Evolutionary conservation across 1,284 basidiomycete genomes (phyloP).

Genomic region (Rhizopogon hawkerae): DNA sequence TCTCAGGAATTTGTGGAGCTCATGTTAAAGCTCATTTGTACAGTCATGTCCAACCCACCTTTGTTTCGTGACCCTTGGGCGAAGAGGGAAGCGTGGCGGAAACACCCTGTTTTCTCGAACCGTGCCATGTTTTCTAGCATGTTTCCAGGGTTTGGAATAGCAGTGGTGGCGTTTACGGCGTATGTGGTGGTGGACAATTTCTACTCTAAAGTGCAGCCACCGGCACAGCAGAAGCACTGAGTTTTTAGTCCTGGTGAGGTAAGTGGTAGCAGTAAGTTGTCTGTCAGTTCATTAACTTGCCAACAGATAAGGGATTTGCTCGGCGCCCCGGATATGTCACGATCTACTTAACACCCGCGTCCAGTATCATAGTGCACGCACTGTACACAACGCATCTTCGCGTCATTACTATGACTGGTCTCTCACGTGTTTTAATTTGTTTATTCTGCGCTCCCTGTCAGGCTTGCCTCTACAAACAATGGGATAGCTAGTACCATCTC

Average conservation of each 20-base stretch:
- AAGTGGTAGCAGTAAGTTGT: neutral
- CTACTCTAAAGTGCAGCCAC: slow-evolving; percentile 30
- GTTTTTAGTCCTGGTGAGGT: neutral
- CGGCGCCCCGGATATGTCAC: neutral
- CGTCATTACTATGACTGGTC: neutral
- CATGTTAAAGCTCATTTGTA: neutral
- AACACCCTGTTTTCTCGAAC: slow-evolving; percentile 78
- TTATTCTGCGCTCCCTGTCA: neutral
- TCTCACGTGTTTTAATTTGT: neutral
- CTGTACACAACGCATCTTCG: neutral
- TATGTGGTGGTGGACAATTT: slow-evolving; percentile 83
- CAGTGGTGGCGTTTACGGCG: slow-evolving; percentile 80
- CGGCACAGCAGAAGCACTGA: slow-evolving; percentile 17
- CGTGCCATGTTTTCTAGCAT: slow-evolving; percentile 79
- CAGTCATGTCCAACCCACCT: slow-evolving; percentile 49
- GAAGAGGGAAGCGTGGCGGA: slow-evolving; percentile 89
- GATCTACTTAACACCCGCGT: neutral
- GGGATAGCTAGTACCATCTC: neutral
- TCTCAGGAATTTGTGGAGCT: neutral
- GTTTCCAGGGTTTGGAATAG: slow-evolving; percentile 91
- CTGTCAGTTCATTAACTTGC: neutral
- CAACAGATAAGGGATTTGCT: neutral
- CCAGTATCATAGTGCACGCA: neutral
- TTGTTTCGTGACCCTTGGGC: slow-evolving; percentile 92
- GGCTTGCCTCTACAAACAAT: neutral